Evolutionary conservation across 2,329 filamentous ascomycete species (phyloP), one percentile per base, ranked within the genome.

Genomic region (Curvularia sp.): DNA sequence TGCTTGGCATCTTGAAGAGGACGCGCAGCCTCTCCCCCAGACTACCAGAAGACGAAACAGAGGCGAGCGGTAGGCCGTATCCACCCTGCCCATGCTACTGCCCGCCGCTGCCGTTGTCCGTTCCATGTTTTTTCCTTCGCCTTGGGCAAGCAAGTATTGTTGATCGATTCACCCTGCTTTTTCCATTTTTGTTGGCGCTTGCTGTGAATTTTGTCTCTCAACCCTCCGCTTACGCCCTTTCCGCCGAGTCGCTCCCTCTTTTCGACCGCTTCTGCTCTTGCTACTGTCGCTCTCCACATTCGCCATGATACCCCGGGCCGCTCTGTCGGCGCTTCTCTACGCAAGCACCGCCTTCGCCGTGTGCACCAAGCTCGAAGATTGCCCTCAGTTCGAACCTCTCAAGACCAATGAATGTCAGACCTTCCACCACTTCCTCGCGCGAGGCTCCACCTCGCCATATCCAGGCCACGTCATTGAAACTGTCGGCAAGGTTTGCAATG

Each of bases 291-390:
- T 53, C 55, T 48, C 49, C 49, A 49, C 53, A 34, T 25, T 45
- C 54, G 49, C 53, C 21, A 70, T 70, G 68, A 66, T 70, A 52
- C 53, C 58, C 50, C 65, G 65, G 57, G 49, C 52, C 28, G 46
- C 62, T 19, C 49, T 66, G 36, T 65, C 62, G 28, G 62, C 64
- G 45, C 61, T 67, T 21, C 55, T 70, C 28, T 64, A 61, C 47
- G 62, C 62, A 34, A 56, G 63, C 13, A 51, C 58, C 34, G 59
- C 56, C 19, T 47, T 64, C 30, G 68, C 68, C 7, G 68, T 70
- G 36, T 70, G 68, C 62, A 70, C 68, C 49, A 70, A 70, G 39
- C 68, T 70, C 50, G 64, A 66, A 32, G 59, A 71, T 61, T 71
- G 68, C 49, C 66, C 66, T 0, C 62, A 69, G 45, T 67, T 59